Evolutionary conservation across 2,329 filamentous ascomycete species (phyloP), one percentile per base, ranked within the genome.

Genomic region (Arthrocladium fulminans): DNA sequence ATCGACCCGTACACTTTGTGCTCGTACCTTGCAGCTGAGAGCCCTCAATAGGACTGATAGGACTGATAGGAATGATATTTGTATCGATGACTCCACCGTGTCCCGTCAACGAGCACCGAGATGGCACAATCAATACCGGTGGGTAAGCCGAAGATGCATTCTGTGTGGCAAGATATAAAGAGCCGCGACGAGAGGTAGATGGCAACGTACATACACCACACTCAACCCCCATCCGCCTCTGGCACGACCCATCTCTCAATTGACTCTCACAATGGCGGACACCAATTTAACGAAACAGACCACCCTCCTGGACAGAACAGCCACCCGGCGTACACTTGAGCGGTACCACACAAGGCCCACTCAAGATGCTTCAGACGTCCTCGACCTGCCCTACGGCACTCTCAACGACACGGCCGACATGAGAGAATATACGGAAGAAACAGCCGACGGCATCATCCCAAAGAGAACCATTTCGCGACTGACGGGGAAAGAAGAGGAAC

Each of bases 351-450:
- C 55, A 30, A 46, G 54, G 43, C 54, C 56, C 12, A 58, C 56
- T 2, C 56, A 57, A 53, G 54, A 50, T 48, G 53, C 55, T 37
- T 44, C 52, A 2, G 72, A 76, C 47, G 66, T 74, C 12, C 60
- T 73, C 54, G 73, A 84, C 57, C 73, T 87, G 0, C 83, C 83
- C 2, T 79, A 80, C 59, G 77, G 82, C 54, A 82, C 79, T 13
- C 69, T 87, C 23, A 79, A 69, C 52, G 69, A 72, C 46, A 65
- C 67, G n/a, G 39, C 39, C 52, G 78, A 83, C 60, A 68, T 88
- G 48, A 72, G 75, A 27, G 84, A 88, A 66, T 88, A 83, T 63
- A 79, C 73, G 1, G 67, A 73, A 49, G 83, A 86, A 63, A 80
- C 77, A 1, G 64, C 68, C 3, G 60, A 65, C 0, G 84, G 84